Base-by-base conservation (phyloP, 768 basidiomycete species). In the Boletus huronensis region DNA sequence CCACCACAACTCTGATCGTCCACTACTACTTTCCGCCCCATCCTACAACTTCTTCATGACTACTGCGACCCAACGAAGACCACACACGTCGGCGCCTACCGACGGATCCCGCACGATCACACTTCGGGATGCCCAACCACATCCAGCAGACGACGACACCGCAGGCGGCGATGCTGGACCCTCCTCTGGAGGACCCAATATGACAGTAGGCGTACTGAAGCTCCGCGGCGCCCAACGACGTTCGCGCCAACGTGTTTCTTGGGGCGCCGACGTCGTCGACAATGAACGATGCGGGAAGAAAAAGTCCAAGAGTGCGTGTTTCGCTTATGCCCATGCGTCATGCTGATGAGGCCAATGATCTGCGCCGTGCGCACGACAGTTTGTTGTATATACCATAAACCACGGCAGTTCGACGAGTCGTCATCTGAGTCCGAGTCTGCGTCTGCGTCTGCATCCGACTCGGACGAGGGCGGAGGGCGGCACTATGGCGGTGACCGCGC, bases 381-480 rank as follows among this genome's bases (percentile, higher is more conserved):
- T 47, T 98, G 94, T 69, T 98, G 94, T 70, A 96, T 98, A 64
- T 96, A 94, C 65, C 91, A 93, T 67, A 89, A 87, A 66, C 87
- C 88, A 1, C 79, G 81, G 52, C 73, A 65, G 47, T 93, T 91
- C 57, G 91, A 92, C 71, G 91, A 93, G 65, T 93, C 91, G 0
- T 90, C 85, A 0, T 84, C 83, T 32, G 80, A 81, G 39, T 82
- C 81, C 0, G 84, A 80, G 39, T 79, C 82, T 2, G 79, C 79
- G 47, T 79, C 82, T 2, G 79, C 78, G 47, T 54, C 72, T 0
- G 76, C 70, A 35, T 64, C 70, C 0, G 70, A 69, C n/a, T 64
- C 67, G 23, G 55, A 56, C 31, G 8, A 31, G 13, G 50, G 35
- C 7, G 25, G 43, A n/a, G 54, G 50, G n/a, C 53, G 47, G 14